These are phyloP conservation scores for Physcomitrium patens DNA, from an alignment of 225 moss, liverwort and hornwort species.

Conservation along the genomic window DNA sequence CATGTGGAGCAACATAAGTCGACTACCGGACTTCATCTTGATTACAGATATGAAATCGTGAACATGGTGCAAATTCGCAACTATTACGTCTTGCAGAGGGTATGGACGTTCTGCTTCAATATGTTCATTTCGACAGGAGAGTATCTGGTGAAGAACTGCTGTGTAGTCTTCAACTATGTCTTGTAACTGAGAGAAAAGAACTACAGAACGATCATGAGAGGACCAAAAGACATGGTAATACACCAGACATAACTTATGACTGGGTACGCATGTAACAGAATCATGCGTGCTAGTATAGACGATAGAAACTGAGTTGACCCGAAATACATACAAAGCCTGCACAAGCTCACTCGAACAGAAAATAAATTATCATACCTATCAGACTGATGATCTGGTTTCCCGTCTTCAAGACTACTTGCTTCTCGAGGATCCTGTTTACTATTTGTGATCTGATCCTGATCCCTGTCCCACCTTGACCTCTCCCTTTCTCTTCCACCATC, in stretches of 20 bases:
- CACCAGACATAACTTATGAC: constrained; percentile 6
- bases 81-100: too few species aligned
- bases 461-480: constrained; percentile 68
- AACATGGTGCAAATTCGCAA: background rate
- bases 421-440: constrained; percentile 49
- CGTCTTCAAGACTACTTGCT: constrained; percentile 46
- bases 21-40: background rate
- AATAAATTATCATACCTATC: constrained; percentile 46
- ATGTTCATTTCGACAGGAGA: background rate
- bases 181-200: constrained; percentile 1
- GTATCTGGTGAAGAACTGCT: constrained; percentile 6
- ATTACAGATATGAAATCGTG: constrained; percentile 3
- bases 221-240: background rate
- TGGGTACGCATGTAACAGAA: constrained; percentile 8
- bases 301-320: background rate
- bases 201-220: background rate
- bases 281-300: constrained; percentile 6
- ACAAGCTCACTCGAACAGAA: background rate
- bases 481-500: constrained; percentile 55
- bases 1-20: constrained; percentile 26
- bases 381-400: constrained; percentile 39
- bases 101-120: too few species aligned
- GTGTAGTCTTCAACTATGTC: background rate
- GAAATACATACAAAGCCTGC: constrained; percentile 14
- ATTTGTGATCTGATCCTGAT: constrained; percentile 44